Evolutionary conservation across 768 basidiomycete species (phyloP).

Genomic region (Mycena polygramma): DNA sequence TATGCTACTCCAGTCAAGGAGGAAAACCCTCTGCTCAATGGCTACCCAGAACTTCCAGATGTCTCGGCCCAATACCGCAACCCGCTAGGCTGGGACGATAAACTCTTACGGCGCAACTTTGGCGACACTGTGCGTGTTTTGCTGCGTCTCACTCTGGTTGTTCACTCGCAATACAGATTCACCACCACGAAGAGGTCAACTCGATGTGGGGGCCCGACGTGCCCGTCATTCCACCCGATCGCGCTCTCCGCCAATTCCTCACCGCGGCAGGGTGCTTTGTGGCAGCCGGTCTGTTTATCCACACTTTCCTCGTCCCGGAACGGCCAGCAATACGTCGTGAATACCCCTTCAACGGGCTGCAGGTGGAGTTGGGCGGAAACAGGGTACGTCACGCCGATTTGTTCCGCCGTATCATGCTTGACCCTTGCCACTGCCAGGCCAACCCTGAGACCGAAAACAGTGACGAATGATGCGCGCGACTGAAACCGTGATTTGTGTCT

Average conservation of each 20-base stretch:
- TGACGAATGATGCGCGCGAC: conserved; percentile 32
- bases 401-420: conserved; percentile 2
- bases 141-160: conserved; percentile 19
- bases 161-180: conserved; percentile 63
- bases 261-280: conserved; percentile 74
- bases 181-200: conserved; percentile 83
- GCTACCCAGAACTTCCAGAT: conserved; percentile 80
- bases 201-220: conserved; percentile 93
- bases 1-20: conserved; percentile 52
- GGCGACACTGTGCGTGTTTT: conserved; percentile 74
- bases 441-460: conserved; percentile 39
- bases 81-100: conserved; percentile 82
- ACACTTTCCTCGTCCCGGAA: conserved; percentile 68
- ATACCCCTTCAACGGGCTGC: conserved; percentile 83
- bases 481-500: conserved; percentile 11
- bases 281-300: conserved; percentile 70
- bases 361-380: conserved; percentile 82
- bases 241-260: conserved; percentile 75
- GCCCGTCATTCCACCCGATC: conserved; percentile 69
- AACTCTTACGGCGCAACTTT: conserved; percentile 82
- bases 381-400: conserved; percentile 63
- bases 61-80: conserved; percentile 74
- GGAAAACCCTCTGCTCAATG: conserved; percentile 76
- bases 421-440: conserved; percentile 27
- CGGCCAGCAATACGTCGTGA: conserved; percentile 77